Conservation (phyloP, 1,284 basidiomycete species). For the Cystobasidium sp. region DNA sequence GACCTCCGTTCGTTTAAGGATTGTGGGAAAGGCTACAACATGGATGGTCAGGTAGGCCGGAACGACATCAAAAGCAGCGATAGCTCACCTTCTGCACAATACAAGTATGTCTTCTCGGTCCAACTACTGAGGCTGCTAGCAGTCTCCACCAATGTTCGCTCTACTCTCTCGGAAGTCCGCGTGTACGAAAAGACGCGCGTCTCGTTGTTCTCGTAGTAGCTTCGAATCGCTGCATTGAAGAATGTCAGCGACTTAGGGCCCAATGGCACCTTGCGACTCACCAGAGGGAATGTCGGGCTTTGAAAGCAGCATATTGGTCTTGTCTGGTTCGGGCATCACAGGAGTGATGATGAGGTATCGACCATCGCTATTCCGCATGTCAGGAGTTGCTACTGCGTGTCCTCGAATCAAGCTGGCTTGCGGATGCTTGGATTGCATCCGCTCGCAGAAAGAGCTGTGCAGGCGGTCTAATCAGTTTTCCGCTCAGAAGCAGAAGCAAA, state of each 20-base stretch:
- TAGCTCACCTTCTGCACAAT: constrained; percentile 60
- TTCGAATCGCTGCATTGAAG: constrained; percentile 67
- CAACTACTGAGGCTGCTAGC: constrained; percentile 61
- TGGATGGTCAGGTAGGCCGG: background rate
- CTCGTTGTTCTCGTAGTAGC: constrained; percentile 81
- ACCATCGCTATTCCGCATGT: constrained; percentile 76
- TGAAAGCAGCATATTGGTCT: constrained; percentile 75
- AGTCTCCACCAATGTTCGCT: constrained; percentile 60
- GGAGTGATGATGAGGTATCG: constrained; percentile 87
- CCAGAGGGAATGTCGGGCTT: constrained; percentile 75
- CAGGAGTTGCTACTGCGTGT: constrained; percentile 75
- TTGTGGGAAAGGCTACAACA: constrained; percentile 77
- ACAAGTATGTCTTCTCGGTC: constrained; percentile 85
- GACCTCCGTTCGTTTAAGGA: constrained; percentile 86
- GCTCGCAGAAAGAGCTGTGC: constrained; percentile 71
- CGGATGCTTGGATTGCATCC: constrained; percentile 89
- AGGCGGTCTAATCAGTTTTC: background rate
- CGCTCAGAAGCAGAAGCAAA: background rate
- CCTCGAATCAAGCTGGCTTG: constrained; percentile 79
- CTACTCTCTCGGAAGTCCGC: constrained; percentile 68
- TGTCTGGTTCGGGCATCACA: constrained; percentile 83
- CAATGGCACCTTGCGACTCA: background rate
- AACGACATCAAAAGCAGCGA: background rate
- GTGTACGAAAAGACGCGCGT: constrained; percentile 65
- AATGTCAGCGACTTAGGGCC: background rate